phyloP scores from a whole-genome alignment of 2,329 filamentous ascomycete genomes.

The Colletotrichum filicis region DNA sequence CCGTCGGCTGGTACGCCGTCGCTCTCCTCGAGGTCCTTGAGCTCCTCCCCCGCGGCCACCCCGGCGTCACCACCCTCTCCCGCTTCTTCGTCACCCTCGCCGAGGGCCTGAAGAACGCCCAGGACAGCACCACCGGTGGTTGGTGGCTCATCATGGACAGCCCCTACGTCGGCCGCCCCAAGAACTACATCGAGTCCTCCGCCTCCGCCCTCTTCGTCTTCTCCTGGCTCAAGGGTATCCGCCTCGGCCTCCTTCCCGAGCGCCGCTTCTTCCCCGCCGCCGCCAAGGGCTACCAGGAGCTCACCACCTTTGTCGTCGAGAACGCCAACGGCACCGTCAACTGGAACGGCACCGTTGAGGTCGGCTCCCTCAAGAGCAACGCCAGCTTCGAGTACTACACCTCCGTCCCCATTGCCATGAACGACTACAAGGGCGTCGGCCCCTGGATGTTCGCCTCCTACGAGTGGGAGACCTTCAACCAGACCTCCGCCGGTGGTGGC shows the following conservation, averaged over 20 bases:
- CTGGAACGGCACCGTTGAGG: constrained; percentile 63
- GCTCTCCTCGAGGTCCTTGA: constrained; percentile 62
- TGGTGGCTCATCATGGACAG: constrained; percentile 70
- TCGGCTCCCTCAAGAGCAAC: constrained; percentile 61
- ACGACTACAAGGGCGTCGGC: constrained; percentile 38
- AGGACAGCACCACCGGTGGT: constrained; percentile 55
- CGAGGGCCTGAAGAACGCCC: constrained; percentile 52
- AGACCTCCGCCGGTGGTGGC: neutral
- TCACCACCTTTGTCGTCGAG: constrained; percentile 57
- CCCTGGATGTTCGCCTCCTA: constrained; percentile 38
- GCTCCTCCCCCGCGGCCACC: constrained; percentile 51
- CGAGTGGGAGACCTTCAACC: constrained; percentile 38
- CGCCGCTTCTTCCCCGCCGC: constrained; percentile 51
- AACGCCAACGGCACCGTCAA: constrained; percentile 59
- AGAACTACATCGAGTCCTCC: constrained; percentile 71
- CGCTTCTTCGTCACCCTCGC: constrained; percentile 54
- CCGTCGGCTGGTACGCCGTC: constrained; percentile 65
- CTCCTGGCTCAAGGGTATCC: constrained; percentile 50
- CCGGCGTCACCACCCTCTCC: constrained; percentile 48
- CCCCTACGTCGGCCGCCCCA: constrained; percentile 55
- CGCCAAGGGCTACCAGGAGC: constrained; percentile 48
- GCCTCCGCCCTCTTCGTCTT: constrained; percentile 69
- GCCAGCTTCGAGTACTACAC: constrained; percentile 56
- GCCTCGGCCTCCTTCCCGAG: constrained; percentile 45
- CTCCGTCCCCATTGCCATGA: constrained; percentile 19